Conservation (phyloP, 2,329 filamentous ascomycete species). For the Byssoonygena ceratinophila region DNA sequence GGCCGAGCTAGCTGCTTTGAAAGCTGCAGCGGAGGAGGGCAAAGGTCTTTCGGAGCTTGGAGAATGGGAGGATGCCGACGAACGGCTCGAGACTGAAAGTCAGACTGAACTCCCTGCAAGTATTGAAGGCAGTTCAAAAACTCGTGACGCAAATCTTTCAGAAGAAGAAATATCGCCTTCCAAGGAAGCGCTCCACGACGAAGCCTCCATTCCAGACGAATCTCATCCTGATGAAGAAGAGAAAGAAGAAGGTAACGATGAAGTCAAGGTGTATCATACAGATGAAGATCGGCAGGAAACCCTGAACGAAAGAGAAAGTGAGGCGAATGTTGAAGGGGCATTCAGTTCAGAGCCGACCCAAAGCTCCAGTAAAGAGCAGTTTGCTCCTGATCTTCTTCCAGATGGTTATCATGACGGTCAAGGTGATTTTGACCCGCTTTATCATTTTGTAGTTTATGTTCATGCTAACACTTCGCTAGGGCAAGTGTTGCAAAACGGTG, state of each 20-base stretch:
- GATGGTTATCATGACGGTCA: not conserved
- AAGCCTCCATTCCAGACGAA: not conserved
- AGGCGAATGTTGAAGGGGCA: not conserved
- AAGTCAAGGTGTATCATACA: not conserved
- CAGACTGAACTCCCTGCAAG: slow-evolving; percentile 4
- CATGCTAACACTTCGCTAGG: not conserved
- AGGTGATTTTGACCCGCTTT: not conserved
- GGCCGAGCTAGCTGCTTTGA: slow-evolving; percentile 44
- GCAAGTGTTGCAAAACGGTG: not conserved
- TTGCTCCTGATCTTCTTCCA: not conserved
- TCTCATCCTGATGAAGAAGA: not conserved
- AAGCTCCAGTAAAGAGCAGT: slow-evolving; percentile 6
- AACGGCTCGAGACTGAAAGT: slow-evolving; percentile 15
- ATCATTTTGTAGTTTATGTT: not conserved
- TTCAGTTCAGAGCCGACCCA: not conserved
- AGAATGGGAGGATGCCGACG: slow-evolving; percentile 9
- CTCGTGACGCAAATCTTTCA: slow-evolving; percentile 8
- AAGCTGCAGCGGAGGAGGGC: slow-evolving; percentile 44
- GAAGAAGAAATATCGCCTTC: slow-evolving; percentile 21
- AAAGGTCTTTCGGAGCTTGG: slow-evolving; percentile 44
- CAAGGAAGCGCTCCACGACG: not conserved
- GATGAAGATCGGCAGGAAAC: not conserved
- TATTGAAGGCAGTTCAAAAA: not conserved
- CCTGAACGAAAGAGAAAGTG: not conserved
- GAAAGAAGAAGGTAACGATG: not conserved